Evolutionary conservation across 2,329 filamentous ascomycete species (phyloP), one percentile per base, ranked within the genome.

Genomic region (Botrytis fragariae): DNA sequence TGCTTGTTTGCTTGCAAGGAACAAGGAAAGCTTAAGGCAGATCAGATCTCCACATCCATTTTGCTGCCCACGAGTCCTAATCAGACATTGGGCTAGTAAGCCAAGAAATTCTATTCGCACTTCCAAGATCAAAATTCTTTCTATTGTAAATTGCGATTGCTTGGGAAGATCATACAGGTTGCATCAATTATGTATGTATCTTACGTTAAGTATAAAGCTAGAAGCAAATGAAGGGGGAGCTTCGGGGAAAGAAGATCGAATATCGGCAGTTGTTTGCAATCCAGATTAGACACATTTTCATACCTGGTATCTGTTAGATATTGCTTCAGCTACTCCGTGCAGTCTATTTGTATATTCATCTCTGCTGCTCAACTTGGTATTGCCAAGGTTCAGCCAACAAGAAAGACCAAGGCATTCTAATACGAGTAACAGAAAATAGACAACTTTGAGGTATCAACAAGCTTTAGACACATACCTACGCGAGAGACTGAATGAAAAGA

Each of bases 21-120:
- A n/a, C 39, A 61, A 35, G 54, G 39, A 48, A 71, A 62, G 69
- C 59, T 71, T 51, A 39, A 57, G 35, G 69, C 60, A 71, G 69
- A 71, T 71, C 69, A 51, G 69, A 71, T 71, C 69, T 71, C 69
- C 59, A 64, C 32, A 71, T n/a, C 37, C 39, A 44, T 51, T 70
- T 57, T 44, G 10, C 14, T 42, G 54, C 68, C 39, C 68, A 62
- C 54, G 68, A 59, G 35, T 62, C 69, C 44, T 29, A 64, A 29
- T 64, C 39, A 71, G 44, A 64, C 60, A 64, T 37, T 51, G 16
- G 48, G 45, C 45, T 67, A 14, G 14, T 4, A 22, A 29, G 59
- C 54, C 57, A 70, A 70, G 68, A 68, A 39, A 39, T 68, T 54
- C 64, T 68, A 68, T 54, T 39, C 25, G 9, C 35, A 67, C 64